These are phyloP conservation scores for Linnemannia elongata DNA, from an alignment of 192 early-diverging fungal genomes.

Conservation along the genomic window DNA sequence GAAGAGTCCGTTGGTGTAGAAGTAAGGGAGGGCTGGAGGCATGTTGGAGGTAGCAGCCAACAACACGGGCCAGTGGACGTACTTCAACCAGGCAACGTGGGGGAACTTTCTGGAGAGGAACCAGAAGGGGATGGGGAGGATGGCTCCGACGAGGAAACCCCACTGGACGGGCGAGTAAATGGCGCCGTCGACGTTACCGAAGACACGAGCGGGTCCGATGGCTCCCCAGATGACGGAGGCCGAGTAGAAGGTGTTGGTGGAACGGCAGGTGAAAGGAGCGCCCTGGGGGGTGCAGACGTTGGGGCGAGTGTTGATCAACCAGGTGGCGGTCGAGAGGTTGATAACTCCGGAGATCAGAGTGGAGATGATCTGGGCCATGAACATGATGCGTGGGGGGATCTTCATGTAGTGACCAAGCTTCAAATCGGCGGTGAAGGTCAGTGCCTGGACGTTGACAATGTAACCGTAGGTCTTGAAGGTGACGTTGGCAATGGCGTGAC, in stretches of 20 bases:
- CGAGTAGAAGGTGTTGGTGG: constrained; percentile 71
- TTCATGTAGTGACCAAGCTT: constrained; percentile 87
- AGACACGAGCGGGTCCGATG: constrained; percentile 77
- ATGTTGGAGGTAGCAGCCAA: constrained; percentile 66
- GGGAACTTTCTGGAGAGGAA: constrained; percentile 65
- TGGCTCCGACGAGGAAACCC: constrained; percentile 65
- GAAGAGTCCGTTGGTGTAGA: constrained; percentile 52
- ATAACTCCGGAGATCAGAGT: constrained; percentile 71
- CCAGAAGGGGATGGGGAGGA: constrained; percentile 72
- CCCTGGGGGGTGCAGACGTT: constrained; percentile 58
- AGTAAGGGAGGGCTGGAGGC: constrained; percentile 66
- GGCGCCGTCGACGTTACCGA: constrained; percentile 56
- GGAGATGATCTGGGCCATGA: constrained; percentile 69
- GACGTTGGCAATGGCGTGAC: constrained; percentile 85
- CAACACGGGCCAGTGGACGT: constrained; percentile 71
- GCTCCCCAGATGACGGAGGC: constrained; percentile 84
- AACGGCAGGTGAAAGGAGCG: constrained; percentile 64
- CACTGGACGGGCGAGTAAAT: constrained; percentile 57
- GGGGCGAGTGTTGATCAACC: constrained; percentile 60
- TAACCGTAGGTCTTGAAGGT: constrained; percentile 90
- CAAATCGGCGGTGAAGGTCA: constrained; percentile 77
- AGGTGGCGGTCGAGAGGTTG: constrained; percentile 62
- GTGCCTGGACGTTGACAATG: constrained; percentile 82
- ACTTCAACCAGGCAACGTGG: constrained; percentile 56
- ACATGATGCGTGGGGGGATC: constrained; percentile 77